These are phyloP conservation scores for Pseudonitzschia multistriata DNA, from an alignment of 108 stramenopile species.

Conservation along the genomic window DNA sequence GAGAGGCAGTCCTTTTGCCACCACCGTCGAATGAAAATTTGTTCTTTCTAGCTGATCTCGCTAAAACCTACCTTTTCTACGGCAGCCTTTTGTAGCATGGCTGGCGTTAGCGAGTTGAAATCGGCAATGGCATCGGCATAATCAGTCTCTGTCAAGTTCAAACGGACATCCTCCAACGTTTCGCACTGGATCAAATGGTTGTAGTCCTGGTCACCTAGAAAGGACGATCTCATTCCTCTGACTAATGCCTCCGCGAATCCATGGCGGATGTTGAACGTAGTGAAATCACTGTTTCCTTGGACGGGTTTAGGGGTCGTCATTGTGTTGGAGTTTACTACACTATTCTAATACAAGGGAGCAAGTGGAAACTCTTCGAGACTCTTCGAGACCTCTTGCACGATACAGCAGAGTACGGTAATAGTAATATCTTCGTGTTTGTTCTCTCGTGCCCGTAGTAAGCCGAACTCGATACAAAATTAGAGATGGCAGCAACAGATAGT, in stretches of 20 bases:
- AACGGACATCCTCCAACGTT: slow-evolving; percentile 91
- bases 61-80: slow-evolving; percentile 76
- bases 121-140: slow-evolving; percentile 89
- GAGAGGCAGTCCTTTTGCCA: no score
- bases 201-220: slow-evolving; percentile 91
- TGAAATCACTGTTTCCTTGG: slow-evolving; percentile 70
- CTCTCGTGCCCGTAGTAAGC: no score
- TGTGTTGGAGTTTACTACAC: neutral
- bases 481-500: neutral
- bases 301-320: slow-evolving; percentile 58
- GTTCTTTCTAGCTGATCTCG: neutral
- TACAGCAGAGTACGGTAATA: neutral
- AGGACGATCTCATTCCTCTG: slow-evolving; percentile 94
- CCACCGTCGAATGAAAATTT: no score
- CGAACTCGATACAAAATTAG: neutral
- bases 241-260: slow-evolving; percentile 95
- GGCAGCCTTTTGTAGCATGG: slow-evolving; percentile 79
- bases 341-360: neutral
- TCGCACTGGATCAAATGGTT: slow-evolving; percentile 96
- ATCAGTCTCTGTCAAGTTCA: slow-evolving; percentile 98
- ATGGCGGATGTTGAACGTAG: slow-evolving; percentile 95
- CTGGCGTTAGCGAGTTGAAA: slow-evolving; percentile 71
- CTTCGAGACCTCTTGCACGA: no score
- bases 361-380: neutral
- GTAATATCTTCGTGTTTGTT: neutral